Evolutionary conservation across 2,329 filamentous ascomycete species (phyloP), one percentile per base, ranked within the genome.

Genomic region (Penicillium polonicum): DNA sequence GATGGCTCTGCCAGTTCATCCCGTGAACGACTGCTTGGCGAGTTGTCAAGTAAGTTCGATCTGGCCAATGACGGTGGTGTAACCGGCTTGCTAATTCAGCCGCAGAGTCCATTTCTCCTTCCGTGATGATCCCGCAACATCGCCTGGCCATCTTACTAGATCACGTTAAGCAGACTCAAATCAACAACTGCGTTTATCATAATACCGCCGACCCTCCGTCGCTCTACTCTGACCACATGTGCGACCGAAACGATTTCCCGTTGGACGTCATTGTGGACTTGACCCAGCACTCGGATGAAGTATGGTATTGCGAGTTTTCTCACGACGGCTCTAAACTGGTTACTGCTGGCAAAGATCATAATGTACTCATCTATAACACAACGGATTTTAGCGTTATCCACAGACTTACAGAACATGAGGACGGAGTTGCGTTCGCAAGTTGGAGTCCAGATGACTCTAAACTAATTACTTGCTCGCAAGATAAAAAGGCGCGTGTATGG

Each of bases 61-160:
- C 9, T 13, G 13, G 9, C 17, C 15, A 36, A 12, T 12, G 41
- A 7, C 17, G 23, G 21, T 48, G 45, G 25, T 56, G 29, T 48
- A 21, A 29, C 36, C n/a, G 17, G 23, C 72, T 53, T 77, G 33
- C 60, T 67, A 58, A 72, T 58, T 8, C 19, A 8, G 19, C 59
- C 25, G 19, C 65, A 93, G 90, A 83, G 79, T 96, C 86, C 56
- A 96, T 99, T 72, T 96, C 94, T 1, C 93, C 94, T 0, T 94
- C 92, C 4, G 90, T 96, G 44, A 97, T 99, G 92, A 89, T 99
- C 54, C 94, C 94, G 1, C 91, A 96, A 70, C 90, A 94, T 72
- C 88, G 94, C 7, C 80, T 99, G 44, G 91, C 91, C 2, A 83
- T 87, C 35, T 80, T 99, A 17, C 79, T 99, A 52, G 83, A 92